These are phyloP conservation scores for Aspergillus novofumigatus DNA, from an alignment of 2,329 filamentous ascomycete genomes.

Conservation along the genomic window DNA sequence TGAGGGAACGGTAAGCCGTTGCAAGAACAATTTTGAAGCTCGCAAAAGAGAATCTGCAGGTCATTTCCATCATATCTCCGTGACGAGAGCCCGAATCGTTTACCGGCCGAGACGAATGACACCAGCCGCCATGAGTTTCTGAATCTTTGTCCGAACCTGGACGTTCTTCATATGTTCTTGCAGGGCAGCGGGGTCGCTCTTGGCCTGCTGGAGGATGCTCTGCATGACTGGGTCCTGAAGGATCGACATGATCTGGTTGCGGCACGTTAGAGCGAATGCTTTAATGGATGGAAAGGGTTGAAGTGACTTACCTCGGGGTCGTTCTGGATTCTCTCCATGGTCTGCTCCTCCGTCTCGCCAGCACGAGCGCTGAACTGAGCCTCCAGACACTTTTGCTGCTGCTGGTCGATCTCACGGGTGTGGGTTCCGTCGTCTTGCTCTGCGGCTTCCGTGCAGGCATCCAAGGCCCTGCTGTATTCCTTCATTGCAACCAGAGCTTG, in stretches of 20 bases:
- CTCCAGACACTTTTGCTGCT: conserved; percentile 86
- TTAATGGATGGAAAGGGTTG: not conserved
- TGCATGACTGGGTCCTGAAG: conserved; percentile 98
- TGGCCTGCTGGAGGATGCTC: conserved; percentile 92
- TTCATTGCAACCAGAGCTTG: conserved; percentile 96
- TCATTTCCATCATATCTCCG: not conserved
- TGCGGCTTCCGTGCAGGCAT: conserved; percentile 77
- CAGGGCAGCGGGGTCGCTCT: conserved; percentile 84
- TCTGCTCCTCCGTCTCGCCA: conserved; percentile 95
- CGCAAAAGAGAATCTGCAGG: not conserved
- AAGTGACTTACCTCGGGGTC: conserved; percentile 73
- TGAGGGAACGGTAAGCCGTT: not conserved
- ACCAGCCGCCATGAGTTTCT: conserved; percentile 89
- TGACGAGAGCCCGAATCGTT: conserved; percentile 2
- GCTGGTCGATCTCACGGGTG: conserved; percentile 83
- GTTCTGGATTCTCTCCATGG: conserved; percentile 79
- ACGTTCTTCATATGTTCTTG: conserved; percentile 98
- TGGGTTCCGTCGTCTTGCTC: conserved; percentile 79
- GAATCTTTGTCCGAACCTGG: conserved; percentile 77
- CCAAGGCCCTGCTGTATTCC: conserved; percentile 92
- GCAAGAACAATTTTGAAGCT: not conserved
- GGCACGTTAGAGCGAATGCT: conserved; percentile 24
- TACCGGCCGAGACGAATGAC: conserved; percentile 74
- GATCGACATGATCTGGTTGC: conserved; percentile 71
- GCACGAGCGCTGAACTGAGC: conserved; percentile 88